phyloP scores from a whole-genome alignment of 768 basidiomycete genomes.

The Hypholoma sublateritium region DNA sequence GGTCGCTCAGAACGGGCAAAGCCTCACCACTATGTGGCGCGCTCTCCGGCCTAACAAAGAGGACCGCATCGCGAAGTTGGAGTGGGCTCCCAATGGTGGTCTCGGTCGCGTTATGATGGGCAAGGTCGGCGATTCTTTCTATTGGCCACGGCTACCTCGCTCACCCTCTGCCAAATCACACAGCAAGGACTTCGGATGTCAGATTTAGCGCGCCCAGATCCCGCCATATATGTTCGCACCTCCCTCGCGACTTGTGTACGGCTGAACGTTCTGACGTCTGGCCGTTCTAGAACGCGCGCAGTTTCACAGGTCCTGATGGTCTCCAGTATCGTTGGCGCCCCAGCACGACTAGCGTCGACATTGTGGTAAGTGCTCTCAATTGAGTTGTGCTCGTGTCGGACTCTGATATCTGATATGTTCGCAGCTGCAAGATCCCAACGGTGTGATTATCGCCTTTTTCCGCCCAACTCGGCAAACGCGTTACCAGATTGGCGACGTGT shows the following conservation, averaged over 20 bases:
- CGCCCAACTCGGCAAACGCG: conserved; percentile 74
- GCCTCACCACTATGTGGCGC: conserved; percentile 77
- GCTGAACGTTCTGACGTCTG: conserved; percentile 12
- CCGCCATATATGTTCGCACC: conserved; percentile 50
- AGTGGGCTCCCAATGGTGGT: conserved; percentile 82
- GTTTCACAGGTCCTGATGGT: conserved; percentile 84
- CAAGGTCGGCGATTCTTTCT: conserved; percentile 49
- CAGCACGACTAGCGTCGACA: conserved; percentile 53
- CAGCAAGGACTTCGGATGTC: conserved; percentile 63
- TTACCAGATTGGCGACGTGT: conserved; percentile 85
- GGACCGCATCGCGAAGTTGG: conserved; percentile 85
- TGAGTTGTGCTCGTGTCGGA: conserved; percentile 15
- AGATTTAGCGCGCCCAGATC: conserved; percentile 75
- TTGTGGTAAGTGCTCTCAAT: conserved; percentile 47
- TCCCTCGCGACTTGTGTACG: conserved; percentile 3
- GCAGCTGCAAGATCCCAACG: conserved; percentile 73
- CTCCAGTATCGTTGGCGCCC: conserved; percentile 80
- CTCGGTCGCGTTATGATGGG: conserved; percentile 85
- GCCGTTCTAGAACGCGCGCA: conserved; percentile 51
- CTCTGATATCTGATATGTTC: conserved; percentile 13
- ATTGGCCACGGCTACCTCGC: conserved; percentile 7
- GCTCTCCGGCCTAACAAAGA: conserved; percentile 83
- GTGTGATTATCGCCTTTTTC: conserved; percentile 76
- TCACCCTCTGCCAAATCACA: conserved; percentile 18
- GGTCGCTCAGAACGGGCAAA: conserved; percentile 60